Evolutionary conservation across 2,329 filamentous ascomycete species (phyloP).

Genomic region (Raffaelea albimanens): DNA sequence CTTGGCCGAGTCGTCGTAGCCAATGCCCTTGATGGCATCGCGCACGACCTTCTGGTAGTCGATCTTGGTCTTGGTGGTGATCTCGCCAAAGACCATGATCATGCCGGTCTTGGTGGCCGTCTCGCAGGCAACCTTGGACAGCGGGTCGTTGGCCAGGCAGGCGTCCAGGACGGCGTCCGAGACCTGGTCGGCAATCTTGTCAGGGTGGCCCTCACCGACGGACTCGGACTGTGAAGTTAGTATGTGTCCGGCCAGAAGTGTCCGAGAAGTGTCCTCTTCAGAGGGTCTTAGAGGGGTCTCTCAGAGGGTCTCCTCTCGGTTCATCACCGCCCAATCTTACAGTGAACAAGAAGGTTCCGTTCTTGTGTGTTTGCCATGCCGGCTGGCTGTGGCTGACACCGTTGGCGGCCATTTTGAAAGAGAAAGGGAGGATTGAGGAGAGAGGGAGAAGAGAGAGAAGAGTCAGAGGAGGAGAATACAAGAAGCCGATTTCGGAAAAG

Average conservation of each 20-base stretch:
- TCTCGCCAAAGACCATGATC: conserved; percentile 99
- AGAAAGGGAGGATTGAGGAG: not conserved
- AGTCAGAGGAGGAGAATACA: not conserved
- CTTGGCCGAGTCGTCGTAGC: conserved; percentile 94
- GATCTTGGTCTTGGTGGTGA: conserved; percentile 88
- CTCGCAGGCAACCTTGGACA: conserved; percentile 99
- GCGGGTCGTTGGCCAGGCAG: conserved; percentile 85
- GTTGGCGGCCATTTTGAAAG: conserved; percentile 25
- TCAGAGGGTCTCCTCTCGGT: too few species aligned
- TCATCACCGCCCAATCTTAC: too few species aligned
- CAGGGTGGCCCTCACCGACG: conserved; percentile 83
- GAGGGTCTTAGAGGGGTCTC: too few species aligned
- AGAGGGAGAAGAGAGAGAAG: not conserved
- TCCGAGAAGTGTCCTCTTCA: not conserved
- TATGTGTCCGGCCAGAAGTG: not conserved
- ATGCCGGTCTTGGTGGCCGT: conserved; percentile 99
- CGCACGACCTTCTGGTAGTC: conserved; percentile 99
- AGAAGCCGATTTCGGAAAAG: not conserved
- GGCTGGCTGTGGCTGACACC: conserved; percentile 20
- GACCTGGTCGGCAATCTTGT: conserved; percentile 98
- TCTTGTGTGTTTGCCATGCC: conserved; percentile 40
- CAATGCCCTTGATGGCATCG: conserved; percentile 92
- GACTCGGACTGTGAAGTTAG: conserved; percentile 57
- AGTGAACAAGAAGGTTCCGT: conserved; percentile 77
- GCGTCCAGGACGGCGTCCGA: conserved; percentile 98